These are phyloP conservation scores for Caryopteris hybrid DNA, from an alignment of 305 asterid genomes.

Conservation along the genomic window DNA sequence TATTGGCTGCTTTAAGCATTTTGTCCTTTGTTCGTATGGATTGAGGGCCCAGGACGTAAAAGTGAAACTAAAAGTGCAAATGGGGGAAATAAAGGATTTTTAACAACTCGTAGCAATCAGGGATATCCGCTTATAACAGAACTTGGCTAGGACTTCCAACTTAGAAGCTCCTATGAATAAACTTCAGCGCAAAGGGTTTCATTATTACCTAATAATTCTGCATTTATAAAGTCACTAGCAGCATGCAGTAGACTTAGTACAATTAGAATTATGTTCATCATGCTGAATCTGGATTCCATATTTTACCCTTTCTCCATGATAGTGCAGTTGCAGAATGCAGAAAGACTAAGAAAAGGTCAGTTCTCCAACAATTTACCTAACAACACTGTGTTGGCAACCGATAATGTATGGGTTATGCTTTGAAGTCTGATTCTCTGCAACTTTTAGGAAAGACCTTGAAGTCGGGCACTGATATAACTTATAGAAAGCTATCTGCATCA, in stretches of 20 bases:
- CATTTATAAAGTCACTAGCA: background rate
- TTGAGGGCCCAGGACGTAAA: background rate
- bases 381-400: background rate
- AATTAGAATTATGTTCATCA: background rate
- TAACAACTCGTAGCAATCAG: background rate
- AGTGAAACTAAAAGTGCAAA: background rate
- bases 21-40: background rate
- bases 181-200: background rate
- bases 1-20: background rate
- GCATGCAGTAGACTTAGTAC: background rate
- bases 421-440: background rate
- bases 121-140: background rate
- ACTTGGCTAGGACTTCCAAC: background rate
- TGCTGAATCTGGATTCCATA: background rate
- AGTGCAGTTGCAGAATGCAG: background rate
- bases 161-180: background rate
- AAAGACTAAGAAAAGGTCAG: no score
- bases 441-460: background rate
- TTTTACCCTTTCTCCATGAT: background rate
- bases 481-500: background rate
- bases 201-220: background rate
- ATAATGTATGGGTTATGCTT: background rate
- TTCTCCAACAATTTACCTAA: no score
- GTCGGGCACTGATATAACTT: background rate
- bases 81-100: background rate